These are phyloP conservation scores for Ogataea chonburiensis DNA, from an alignment of 805 yeast species.

Conservation along the genomic window DNA sequence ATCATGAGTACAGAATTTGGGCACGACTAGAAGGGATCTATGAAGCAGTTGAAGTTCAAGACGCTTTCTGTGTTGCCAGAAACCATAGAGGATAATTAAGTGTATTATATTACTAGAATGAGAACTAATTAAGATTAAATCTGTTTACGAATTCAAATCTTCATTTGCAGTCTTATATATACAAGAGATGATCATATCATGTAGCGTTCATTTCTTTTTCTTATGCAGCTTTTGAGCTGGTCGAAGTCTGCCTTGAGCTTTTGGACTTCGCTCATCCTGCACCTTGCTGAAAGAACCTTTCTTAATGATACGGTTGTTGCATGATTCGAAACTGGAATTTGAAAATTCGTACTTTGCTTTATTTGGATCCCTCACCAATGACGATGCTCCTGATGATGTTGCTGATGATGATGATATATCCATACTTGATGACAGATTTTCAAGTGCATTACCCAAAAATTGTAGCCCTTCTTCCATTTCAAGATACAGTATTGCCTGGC, in stretches of 20 bases:
- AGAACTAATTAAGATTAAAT: background rate
- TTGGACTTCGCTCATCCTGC: constrained; percentile 3
- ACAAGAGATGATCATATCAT: constrained; percentile 3
- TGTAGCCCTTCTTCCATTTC: constrained; percentile 35
- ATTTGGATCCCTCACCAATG: constrained; percentile 19
- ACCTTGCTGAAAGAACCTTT: too few relatives aligned
- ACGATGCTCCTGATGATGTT: constrained; percentile 4
- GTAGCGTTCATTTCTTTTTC: constrained; percentile 6
- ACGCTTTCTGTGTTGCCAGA: constrained; percentile 64
- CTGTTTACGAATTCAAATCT: too few relatives aligned
- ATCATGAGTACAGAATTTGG: constrained; percentile 63
- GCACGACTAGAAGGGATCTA: constrained; percentile 91
- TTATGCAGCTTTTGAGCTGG: background rate
- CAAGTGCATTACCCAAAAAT: constrained; percentile 22
- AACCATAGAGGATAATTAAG: constrained; percentile 26
- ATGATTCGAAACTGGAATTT: constrained; percentile 28
- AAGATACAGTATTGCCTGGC: constrained; percentile 31
- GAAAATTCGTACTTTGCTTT: constrained; percentile 24
- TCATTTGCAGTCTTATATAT: too few relatives aligned
- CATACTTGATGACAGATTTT: constrained; percentile 9
- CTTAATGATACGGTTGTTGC: too few relatives aligned
- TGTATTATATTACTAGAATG: background rate
- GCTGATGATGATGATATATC: too few relatives aligned
- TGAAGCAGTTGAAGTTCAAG: constrained; percentile 88
- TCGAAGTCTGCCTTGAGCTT: constrained; percentile 3